A percentile compares a stretch with the other conserved stretches of the same genome.
Evolutionary conservation across 306 rosid species (phyloP).

Genomic region (Phaseolus lunatus): DNA sequence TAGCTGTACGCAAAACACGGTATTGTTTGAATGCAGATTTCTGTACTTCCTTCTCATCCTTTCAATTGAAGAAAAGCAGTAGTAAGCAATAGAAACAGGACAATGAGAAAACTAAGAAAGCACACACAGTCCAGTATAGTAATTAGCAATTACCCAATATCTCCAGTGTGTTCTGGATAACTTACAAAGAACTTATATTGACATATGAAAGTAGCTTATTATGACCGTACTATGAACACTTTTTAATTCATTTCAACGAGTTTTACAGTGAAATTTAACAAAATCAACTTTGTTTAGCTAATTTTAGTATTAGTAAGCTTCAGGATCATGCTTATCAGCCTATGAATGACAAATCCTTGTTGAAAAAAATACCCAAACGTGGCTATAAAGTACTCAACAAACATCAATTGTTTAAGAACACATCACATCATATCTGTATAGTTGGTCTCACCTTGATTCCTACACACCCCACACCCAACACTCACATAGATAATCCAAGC

Average conservation of each 20-base stretch:
- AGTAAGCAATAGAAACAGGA: constrained; percentile 37
- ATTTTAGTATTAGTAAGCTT: neutral
- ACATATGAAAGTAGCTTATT: neutral
- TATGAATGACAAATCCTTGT: neutral
- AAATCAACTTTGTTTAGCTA: neutral
- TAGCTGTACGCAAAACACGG: constrained; percentile 69
- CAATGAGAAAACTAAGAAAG: constrained; percentile 10
- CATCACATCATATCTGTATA: neutral
- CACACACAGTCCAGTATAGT: constrained; percentile 7
- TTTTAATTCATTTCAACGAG: neutral
- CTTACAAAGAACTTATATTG: neutral
- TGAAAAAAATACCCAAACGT: neutral
- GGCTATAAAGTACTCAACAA: neutral
- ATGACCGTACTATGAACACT: neutral
- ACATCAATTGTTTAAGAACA: neutral
- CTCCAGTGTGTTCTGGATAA: neutral
- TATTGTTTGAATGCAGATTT: constrained; percentile 87
- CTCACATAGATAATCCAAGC: neutral
- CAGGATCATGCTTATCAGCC: neutral
- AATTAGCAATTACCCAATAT: constrained; percentile 15
- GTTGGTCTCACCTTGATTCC: neutral
- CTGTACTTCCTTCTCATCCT: constrained; percentile 98
- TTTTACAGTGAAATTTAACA: neutral
- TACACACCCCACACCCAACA: neutral
- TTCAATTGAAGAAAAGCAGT: constrained; percentile 42